Percentiles rank a stretch among this genome's conserved stretches.
phyloP scores from a whole-genome alignment of 1,284 basidiomycete species.

The Sporisorium graminicola region DNA sequence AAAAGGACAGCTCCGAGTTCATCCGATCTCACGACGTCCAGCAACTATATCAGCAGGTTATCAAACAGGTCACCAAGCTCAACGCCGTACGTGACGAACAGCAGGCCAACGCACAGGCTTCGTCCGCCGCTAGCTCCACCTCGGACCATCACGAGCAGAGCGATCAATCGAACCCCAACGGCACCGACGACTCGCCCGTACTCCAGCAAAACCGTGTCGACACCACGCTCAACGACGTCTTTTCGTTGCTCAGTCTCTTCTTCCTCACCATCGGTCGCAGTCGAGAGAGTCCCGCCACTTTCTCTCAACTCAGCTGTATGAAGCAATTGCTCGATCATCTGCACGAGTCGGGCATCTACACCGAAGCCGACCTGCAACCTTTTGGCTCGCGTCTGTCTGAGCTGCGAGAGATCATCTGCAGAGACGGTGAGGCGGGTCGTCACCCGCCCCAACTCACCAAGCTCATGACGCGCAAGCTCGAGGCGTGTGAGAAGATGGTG shows the following conservation, averaged over 20 bases:
- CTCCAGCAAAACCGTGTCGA: conserved; percentile 66
- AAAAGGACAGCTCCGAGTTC: conserved; percentile 87
- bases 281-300: conserved; percentile 66
- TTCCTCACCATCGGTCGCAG: conserved; percentile 69
- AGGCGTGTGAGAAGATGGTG: conserved; percentile 77
- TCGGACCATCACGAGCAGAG: conserved; percentile 42
- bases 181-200: conserved; percentile 45
- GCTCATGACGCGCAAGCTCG: conserved; percentile 88
- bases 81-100: conserved; percentile 85
- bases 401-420: conserved; percentile 65
- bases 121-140: conserved; percentile 39
- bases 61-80: conserved; percentile 93
- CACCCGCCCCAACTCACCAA: conserved; percentile 89
- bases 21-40: conserved; percentile 94
- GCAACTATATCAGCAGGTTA: conserved; percentile 89
- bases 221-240: conserved; percentile 69
- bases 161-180: conserved; percentile 20
- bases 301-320: conserved; percentile 68
- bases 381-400: conserved; percentile 64
- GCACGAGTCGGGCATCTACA: conserved; percentile 68
- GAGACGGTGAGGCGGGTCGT: conserved; percentile 76
- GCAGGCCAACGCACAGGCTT: conserved; percentile 41
- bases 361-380: conserved; percentile 66
- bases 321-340: conserved; percentile 69
- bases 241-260: conserved; percentile 67